phyloP scores from a whole-genome alignment of 2,329 filamentous ascomycete species.

The Calonectria fujianensis region DNA sequence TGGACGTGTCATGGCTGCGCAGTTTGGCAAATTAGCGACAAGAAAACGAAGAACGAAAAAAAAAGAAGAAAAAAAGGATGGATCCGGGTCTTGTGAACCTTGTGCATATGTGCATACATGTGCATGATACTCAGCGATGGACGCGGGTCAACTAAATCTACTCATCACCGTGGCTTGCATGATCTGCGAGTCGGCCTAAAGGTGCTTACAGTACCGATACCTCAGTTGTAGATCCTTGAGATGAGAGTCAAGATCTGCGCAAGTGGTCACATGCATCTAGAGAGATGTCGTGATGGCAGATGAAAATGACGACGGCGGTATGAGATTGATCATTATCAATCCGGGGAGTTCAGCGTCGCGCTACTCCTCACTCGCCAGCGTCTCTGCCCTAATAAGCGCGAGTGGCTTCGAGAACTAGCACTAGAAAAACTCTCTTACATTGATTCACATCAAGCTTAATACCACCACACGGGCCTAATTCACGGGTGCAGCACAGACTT shows the following conservation, averaged over 20 bases:
- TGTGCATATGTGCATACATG: neutral
- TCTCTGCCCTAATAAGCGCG: neutral
- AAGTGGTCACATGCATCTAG: neutral
- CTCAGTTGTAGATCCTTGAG: neutral
- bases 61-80: neutral
- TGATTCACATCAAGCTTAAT: neutral
- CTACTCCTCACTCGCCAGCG: neutral
- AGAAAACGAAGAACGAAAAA: neutral
- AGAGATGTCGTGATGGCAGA: neutral
- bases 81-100: neutral
- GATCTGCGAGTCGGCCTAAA: neutral
- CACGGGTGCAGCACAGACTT: neutral
- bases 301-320: neutral
- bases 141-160: neutral
- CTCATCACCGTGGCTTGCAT: constrained; percentile 9
- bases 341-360: neutral
- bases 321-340: neutral
- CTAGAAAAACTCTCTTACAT: neutral
- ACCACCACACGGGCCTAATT: neutral
- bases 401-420: constrained; percentile 18
- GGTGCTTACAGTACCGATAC: neutral
- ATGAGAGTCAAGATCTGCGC: neutral
- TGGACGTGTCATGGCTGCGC: neutral
- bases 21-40: constrained; percentile 1
- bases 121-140: neutral